Conservation (phyloP, 495 filamentous ascomycete species). For the Aspergillus hancockii region DNA sequence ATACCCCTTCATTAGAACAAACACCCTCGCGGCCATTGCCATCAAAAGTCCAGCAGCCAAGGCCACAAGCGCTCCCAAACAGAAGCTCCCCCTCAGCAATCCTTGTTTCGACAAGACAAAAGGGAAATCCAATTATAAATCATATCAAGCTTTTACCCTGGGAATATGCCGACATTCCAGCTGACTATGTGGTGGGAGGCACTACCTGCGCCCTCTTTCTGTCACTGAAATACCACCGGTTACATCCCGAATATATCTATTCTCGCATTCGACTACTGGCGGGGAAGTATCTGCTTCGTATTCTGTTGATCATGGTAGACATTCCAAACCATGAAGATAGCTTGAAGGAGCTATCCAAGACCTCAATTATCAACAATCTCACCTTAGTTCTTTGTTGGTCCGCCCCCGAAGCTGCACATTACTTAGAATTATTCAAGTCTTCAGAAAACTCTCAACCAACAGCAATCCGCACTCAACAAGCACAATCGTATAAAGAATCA, state of each 20-base stretch:
- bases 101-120: constrained; percentile 82
- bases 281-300: constrained; percentile 78
- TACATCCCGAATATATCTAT: constrained; percentile 98
- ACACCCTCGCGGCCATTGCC: constrained; percentile 24
- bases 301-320: constrained; percentile 89
- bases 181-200: constrained; percentile 85
- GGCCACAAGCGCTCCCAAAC: constrained; percentile 74
- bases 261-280: constrained; percentile 78
- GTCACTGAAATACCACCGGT: constrained; percentile 93
- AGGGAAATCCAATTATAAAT: constrained; percentile 91
- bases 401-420: constrained; percentile 86
- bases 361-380: constrained; percentile 85
- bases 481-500: constrained; percentile 78
- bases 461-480: constrained; percentile 79
- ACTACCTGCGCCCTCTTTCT: constrained; percentile 93
- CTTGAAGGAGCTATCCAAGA: constrained; percentile 83
- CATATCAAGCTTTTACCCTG: constrained; percentile 81
- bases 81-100: constrained; percentile 74
- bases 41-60: constrained; percentile 77
- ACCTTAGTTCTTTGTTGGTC: constrained; percentile 94
- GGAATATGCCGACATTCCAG: constrained; percentile 94
- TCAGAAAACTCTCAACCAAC: constrained; percentile 83
- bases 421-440: constrained; percentile 90
- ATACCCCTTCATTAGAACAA: constrained; percentile 32
- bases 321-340: constrained; percentile 82